phyloP scores from a whole-genome alignment of 2,329 filamentous ascomycete species.

The Neocucurbitaria cava region DNA sequence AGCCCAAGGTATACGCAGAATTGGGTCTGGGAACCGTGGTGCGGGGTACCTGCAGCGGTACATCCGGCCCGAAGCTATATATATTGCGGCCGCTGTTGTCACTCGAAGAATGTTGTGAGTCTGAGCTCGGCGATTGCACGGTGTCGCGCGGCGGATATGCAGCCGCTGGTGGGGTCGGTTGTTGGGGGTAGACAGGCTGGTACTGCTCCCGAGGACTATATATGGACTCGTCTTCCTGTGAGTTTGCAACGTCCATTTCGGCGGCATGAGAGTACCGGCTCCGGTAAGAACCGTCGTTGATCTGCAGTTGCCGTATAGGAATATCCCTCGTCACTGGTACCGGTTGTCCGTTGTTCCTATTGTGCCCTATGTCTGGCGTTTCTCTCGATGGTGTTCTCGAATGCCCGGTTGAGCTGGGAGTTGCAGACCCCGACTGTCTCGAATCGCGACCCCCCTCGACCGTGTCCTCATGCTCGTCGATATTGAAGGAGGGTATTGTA shows the following conservation, averaged over 20 bases:
- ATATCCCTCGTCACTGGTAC: conserved; percentile 42
- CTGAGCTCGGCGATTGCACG: conserved; percentile 30
- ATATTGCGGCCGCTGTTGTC: conserved; percentile 36
- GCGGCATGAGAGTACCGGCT: conserved; percentile 42
- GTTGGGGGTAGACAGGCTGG: conserved; percentile 24
- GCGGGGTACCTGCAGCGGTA: conserved; percentile 53
- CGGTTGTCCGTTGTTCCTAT: conserved; percentile 30
- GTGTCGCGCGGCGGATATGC: conserved; percentile 33
- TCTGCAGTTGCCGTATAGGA: conserved; percentile 44
- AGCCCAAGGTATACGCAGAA: conserved; percentile 77
- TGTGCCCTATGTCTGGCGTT: conserved; percentile 33
- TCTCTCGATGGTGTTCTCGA: conserved; percentile 47
- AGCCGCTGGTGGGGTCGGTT: conserved; percentile 34
- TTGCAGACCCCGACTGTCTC: conserved; percentile 43
- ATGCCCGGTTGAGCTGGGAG: conserved; percentile 41
- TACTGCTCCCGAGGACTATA: conserved; percentile 31
- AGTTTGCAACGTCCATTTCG: conserved; percentile 38
- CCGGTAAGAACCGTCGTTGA: conserved; percentile 40
- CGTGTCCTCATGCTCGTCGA: conserved; percentile 40
- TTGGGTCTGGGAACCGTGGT: conserved; percentile 71
- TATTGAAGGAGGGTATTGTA: conserved; percentile 42
- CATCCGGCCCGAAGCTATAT: conserved; percentile 41
- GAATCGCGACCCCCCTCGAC: conserved; percentile 40
- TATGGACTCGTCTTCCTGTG: conserved; percentile 26
- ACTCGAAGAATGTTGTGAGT: conserved; percentile 43